A percentile compares a stretch with the other conserved stretches of the same genome.
Conservation (phyloP, 2,329 filamentous ascomycete species). For the Botrytis squamosa region DNA sequence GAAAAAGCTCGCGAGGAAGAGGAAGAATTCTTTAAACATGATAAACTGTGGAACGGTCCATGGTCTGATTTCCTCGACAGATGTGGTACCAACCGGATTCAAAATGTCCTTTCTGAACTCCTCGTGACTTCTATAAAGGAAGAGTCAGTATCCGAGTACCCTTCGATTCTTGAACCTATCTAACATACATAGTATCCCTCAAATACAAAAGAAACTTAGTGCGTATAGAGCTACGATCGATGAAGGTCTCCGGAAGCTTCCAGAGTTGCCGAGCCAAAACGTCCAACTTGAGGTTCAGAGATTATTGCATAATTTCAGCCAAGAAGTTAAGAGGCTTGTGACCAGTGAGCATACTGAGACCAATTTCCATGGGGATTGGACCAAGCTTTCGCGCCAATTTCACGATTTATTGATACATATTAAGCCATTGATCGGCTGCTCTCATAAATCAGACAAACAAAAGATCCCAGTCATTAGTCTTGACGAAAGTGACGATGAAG, state of each 20-base stretch:
- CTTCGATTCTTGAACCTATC: too few relatives aligned
- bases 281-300: conserved; percentile 64
- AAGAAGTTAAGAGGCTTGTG: conserved; percentile 53
- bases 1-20: conserved; percentile 50
- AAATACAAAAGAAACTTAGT: conserved; percentile 22
- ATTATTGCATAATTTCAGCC: conserved; percentile 57
- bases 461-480: too few relatives aligned
- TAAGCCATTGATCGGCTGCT: conserved; percentile 38
- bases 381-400: conserved; percentile 36
- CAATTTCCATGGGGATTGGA: conserved; percentile 49
- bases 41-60: conserved; percentile 51
- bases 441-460: not conserved
- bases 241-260: conserved; percentile 55
- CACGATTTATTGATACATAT: conserved; percentile 14
- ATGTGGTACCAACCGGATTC: conserved; percentile 48
- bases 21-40: conserved; percentile 47
- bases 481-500: too few relatives aligned
- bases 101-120: conserved; percentile 47
- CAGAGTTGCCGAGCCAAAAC: conserved; percentile 63
- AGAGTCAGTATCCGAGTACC: too few relatives aligned
- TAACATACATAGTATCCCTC: conserved; percentile 39
- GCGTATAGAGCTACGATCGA: conserved; percentile 52
- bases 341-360: conserved; percentile 45
- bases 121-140: conserved; percentile 40
- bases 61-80: too few relatives aligned